These are phyloP conservation scores for Aschersonia sp. DNA, from an alignment of 2,329 filamentous ascomycete species.

Conservation along the genomic window DNA sequence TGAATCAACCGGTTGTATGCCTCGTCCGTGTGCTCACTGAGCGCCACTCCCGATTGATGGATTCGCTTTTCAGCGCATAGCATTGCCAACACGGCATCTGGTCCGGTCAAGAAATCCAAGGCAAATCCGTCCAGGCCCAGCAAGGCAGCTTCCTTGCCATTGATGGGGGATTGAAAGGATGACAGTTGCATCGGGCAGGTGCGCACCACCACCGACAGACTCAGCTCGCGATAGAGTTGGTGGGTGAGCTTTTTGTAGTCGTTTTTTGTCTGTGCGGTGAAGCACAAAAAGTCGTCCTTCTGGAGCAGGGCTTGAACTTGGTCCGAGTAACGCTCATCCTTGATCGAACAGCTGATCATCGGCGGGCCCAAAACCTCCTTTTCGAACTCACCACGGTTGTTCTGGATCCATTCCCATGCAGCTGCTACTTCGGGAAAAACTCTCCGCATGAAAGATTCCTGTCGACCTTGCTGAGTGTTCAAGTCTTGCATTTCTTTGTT, in stretches of 20 bases:
- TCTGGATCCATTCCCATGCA: constrained; percentile 73
- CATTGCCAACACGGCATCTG: constrained; percentile 74
- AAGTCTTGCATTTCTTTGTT: constrained; percentile 41
- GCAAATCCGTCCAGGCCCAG: constrained; percentile 70
- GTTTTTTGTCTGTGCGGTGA: constrained; percentile 61
- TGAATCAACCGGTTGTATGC: constrained; percentile 53
- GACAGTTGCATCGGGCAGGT: constrained; percentile 40
- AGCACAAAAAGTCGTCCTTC: constrained; percentile 40
- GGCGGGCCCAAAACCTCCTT: constrained; percentile 70
- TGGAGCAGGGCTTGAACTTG: constrained; percentile 38
- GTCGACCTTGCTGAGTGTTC: constrained; percentile 62
- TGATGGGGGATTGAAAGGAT: constrained; percentile 39
- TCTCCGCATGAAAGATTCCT: constrained; percentile 48
- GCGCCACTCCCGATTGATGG: constrained; percentile 52
- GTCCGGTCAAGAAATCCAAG: constrained; percentile 65
- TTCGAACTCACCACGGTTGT: constrained; percentile 55
- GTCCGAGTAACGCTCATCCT: constrained; percentile 50
- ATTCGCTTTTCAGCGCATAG: constrained; percentile 62
- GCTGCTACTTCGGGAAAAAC: constrained; percentile 47
- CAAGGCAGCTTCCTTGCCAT: constrained; percentile 34
- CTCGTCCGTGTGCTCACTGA: constrained; percentile 47
- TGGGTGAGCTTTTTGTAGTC: constrained; percentile 65
- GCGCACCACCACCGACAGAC: constrained; percentile 58
- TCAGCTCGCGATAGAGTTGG: constrained; percentile 47
- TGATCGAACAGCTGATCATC: constrained; percentile 66